These are phyloP conservation scores for Fusarium musae DNA, from an alignment of 2,329 filamentous ascomycete genomes.

Conservation along the genomic window DNA sequence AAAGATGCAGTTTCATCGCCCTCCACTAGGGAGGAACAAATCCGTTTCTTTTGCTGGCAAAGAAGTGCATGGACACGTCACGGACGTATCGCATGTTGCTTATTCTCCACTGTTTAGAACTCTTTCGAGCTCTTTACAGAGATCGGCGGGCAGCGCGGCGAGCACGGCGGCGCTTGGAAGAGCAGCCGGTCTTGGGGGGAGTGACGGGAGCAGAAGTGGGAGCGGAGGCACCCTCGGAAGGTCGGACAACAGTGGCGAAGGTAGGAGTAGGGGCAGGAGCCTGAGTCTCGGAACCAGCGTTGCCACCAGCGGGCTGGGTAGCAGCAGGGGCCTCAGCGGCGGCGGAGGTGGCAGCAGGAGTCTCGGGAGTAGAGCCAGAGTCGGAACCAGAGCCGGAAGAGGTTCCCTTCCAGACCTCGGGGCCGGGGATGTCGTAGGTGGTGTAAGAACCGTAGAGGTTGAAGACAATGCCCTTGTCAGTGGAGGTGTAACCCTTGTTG, in stretches of 20 bases:
- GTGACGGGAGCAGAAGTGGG: constrained; percentile 18
- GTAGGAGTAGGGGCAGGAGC: constrained; percentile 35
- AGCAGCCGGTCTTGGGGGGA: constrained; percentile 38
- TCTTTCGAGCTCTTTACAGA: constrained; percentile 35
- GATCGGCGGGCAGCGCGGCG: constrained; percentile 36
- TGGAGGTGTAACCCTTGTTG: constrained; percentile 65
- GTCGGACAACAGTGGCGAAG: constrained; percentile 38
- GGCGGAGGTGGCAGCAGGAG: constrained; percentile 19
- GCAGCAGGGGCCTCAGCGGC: constrained; percentile 17
- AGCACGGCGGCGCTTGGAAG: constrained; percentile 35
- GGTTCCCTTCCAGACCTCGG: constrained; percentile 45
- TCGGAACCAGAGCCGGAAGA: constrained; percentile 30
- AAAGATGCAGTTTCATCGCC: constrained; percentile 28
- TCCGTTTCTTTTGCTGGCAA: constrained; percentile 7
- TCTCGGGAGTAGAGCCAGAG: constrained; percentile 10
- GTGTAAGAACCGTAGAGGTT: constrained; percentile 62
- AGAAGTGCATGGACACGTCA: constrained; percentile 17
- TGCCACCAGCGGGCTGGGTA: constrained; percentile 31
- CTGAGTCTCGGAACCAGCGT: not conserved
- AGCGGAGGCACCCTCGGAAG: constrained; percentile 23
- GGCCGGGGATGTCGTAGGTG: constrained; percentile 51
- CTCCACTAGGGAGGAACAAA: constrained; percentile 33
- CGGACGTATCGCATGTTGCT: constrained; percentile 7
- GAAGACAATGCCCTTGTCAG: constrained; percentile 68
- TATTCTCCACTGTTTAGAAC: not conserved